phyloP scores from a whole-genome alignment of 202 grass and related monocot genomes.

The Saccharum hybrid region DNA sequence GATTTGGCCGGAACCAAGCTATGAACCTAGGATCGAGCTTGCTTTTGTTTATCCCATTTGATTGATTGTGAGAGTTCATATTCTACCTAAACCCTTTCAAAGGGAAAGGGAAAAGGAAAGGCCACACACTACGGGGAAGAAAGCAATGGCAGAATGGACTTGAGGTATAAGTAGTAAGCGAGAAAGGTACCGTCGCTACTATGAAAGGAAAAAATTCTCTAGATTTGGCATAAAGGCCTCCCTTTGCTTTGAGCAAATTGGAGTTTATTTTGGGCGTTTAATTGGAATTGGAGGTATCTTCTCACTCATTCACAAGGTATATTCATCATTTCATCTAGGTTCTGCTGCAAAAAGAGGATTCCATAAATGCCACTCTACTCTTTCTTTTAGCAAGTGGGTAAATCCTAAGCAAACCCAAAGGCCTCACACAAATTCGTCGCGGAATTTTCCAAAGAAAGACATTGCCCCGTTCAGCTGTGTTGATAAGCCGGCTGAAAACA shows the following conservation, averaged over 20 bases:
- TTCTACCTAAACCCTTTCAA: neutral
- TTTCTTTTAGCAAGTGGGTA: neutral
- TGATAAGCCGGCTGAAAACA: too few species aligned
- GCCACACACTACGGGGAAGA: neutral
- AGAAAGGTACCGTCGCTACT: conserved; percentile 16
- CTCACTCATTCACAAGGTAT: conserved; percentile 19
- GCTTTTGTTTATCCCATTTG: neutral
- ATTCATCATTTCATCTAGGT: conserved; percentile 38
- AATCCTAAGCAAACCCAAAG: neutral
- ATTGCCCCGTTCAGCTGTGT: too few species aligned
- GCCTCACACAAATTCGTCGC: neutral
- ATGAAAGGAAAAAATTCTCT: conserved; percentile 34
- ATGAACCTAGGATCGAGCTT: neutral
- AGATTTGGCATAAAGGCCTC: conserved; percentile 24
- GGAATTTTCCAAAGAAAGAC: too few species aligned
- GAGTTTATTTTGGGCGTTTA: neutral
- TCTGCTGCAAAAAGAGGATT: conserved; percentile 6
- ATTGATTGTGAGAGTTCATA: neutral
- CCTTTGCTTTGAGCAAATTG: conserved; percentile 35
- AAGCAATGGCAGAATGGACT: conserved; percentile 20
- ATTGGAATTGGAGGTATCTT: neutral
- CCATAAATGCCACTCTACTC: neutral
- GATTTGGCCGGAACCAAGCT: neutral
- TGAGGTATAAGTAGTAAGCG: conserved; percentile 31
- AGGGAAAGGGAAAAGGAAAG: too few species aligned